phyloP scores from a whole-genome alignment of 441 rosid species.

The Theobroma grandiflorum region DNA sequence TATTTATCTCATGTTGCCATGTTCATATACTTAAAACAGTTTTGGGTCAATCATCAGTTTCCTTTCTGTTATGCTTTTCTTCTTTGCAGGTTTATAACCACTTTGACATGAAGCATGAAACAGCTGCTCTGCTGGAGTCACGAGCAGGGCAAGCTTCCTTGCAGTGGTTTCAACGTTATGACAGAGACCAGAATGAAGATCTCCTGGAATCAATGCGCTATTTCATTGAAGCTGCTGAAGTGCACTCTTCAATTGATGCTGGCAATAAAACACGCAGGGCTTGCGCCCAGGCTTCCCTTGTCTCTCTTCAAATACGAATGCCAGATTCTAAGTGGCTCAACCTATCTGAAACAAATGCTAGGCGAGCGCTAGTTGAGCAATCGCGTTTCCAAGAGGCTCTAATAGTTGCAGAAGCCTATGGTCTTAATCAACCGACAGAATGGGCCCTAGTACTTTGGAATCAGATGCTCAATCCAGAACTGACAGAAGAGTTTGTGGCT shows the following conservation, averaged over 20 bases:
- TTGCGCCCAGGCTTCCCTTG: slow-evolving; percentile 93
- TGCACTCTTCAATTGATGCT: slow-evolving; percentile 90
- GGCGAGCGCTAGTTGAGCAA: slow-evolving; percentile 90
- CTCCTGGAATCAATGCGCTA: slow-evolving; percentile 94
- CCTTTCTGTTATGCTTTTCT: slow-evolving; percentile 12
- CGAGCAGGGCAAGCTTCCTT: slow-evolving; percentile 80
- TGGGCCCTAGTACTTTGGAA: slow-evolving; percentile 98
- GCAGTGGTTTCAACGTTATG: slow-evolving; percentile 81
- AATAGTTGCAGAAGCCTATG: slow-evolving; percentile 97
- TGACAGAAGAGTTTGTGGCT: slow-evolving; percentile 89
- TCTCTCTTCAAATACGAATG: slow-evolving; percentile 97
- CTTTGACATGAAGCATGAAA: slow-evolving; percentile 98
- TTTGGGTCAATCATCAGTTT: background rate
- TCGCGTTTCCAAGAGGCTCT: slow-evolving; percentile 94
- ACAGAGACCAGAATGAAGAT: slow-evolving; percentile 93
- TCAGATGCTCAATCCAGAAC: slow-evolving; percentile 94
- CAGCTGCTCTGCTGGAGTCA: slow-evolving; percentile 87
- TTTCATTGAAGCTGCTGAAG: slow-evolving; percentile 97
- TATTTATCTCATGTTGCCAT: slow-evolving; percentile 21
- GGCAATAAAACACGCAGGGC: slow-evolving; percentile 91
- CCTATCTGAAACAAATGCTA: slow-evolving; percentile 89
- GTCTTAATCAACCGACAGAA: slow-evolving; percentile 94
- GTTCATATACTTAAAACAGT: background rate
- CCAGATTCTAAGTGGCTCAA: slow-evolving; percentile 94
- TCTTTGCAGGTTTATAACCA: slow-evolving; percentile 88